Percentiles rank a stretch among this genome's conserved stretches.
These are phyloP conservation scores for Crotalaria pallida DNA, from an alignment of 306 rosid genomes.

Conservation along the genomic window DNA sequence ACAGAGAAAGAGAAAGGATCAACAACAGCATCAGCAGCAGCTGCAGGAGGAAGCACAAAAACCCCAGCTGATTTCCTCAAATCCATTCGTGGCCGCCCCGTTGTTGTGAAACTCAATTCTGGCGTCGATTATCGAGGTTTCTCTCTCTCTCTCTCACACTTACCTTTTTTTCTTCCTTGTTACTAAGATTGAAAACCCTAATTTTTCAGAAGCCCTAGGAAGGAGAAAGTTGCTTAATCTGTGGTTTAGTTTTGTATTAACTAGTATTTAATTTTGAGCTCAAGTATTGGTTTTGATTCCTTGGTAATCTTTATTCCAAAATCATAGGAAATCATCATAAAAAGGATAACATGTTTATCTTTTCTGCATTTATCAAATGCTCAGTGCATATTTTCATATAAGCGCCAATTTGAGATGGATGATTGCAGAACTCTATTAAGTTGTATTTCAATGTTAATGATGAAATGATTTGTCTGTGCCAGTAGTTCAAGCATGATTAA, in stretches of 20 bases:
- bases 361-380: not conserved
- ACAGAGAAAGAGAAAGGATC: constrained; percentile 59
- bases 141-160: too few relatives aligned
- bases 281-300: not conserved
- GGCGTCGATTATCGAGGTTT: constrained; percentile 78
- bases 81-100: constrained; percentile 76
- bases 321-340: not conserved
- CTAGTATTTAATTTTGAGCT: not conserved
- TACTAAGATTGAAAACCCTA: too few relatives aligned
- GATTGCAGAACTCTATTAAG: not conserved
- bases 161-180: not conserved
- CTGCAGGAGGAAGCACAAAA: constrained; percentile 51
- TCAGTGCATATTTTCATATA: not conserved
- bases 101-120: constrained; percentile 74
- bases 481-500: not conserved
- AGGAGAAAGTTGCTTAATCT: not conserved
- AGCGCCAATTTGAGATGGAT: not conserved
- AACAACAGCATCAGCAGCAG: too few relatives aligned
- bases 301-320: not conserved
- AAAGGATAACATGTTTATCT: not conserved
- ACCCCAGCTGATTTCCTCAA: constrained; percentile 79
- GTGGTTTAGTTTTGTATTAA: not conserved
- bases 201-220: too few relatives aligned
- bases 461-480: not conserved
- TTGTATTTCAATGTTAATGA: not conserved